Conservation (phyloP, 2,329 filamentous ascomycete species). For the Fusarium sp. region DNA sequence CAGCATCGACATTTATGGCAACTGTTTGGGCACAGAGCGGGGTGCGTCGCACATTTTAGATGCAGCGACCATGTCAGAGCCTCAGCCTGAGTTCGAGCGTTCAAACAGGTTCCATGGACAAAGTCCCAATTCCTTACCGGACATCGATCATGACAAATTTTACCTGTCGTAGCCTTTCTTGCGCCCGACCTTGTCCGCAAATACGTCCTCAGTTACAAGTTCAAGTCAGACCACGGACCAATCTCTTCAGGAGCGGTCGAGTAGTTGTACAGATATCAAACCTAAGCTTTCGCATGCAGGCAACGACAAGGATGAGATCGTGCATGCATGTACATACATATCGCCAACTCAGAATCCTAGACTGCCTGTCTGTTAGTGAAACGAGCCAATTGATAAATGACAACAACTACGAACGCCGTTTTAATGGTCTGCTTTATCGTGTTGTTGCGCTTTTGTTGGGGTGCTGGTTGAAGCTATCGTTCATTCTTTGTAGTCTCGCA, state of each 20-base stretch:
- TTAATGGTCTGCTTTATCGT: slow-evolving; percentile 15
- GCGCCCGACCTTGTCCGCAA: background rate
- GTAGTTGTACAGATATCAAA: background rate
- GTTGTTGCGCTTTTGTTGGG: slow-evolving; percentile 25
- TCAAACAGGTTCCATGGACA: background rate
- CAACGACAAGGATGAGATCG: slow-evolving; percentile 30
- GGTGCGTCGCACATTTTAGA: slow-evolving; percentile 8
- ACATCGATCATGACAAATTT: background rate
- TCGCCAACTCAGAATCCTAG: slow-evolving; percentile 42
- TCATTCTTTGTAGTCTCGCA: background rate
- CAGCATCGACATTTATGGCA: background rate
- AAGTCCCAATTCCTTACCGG: background rate
- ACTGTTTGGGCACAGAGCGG: background rate
- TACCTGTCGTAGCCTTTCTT: background rate
- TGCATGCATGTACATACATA: slow-evolving; percentile 39
- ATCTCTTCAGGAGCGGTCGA: slow-evolving; percentile 10
- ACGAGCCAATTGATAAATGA: slow-evolving; percentile 28
- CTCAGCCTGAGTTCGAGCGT: slow-evolving; percentile 13
- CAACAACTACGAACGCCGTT: slow-evolving; percentile 13
- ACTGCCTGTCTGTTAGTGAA: slow-evolving; percentile 35
- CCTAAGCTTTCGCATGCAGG: slow-evolving; percentile 19
- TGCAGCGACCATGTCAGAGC: background rate
- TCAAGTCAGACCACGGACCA: background rate
- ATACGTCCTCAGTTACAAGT: background rate
- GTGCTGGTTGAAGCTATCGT: background rate